Evolutionary conservation across 1,284 basidiomycete species (phyloP), one percentile per base, ranked within the genome.

Genomic region (Baeospora myosura): DNA sequence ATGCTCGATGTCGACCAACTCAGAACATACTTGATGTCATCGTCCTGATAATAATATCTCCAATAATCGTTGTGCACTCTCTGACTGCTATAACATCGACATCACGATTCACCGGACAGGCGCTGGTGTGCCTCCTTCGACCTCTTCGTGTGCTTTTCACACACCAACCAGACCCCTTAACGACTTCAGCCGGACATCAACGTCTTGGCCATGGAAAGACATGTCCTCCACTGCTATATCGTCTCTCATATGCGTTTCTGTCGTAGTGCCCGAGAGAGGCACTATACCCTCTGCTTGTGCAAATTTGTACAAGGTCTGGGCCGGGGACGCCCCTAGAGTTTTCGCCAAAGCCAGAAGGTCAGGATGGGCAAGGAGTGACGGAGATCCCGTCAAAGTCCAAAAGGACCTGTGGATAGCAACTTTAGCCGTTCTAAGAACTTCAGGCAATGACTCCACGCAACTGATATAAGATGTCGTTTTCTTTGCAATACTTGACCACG

Each of bases 351-450:
- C 46, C 3, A 59, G 47, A 2, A 84, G 53, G 1, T 65, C 56
- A 0, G 73, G 68, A 52, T 78, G 68, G 1, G 59, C 46, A 2
- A 88, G 63, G 5, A 89, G 64, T 2, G 57, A 65, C 2, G 84
- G 82, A 1, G 83, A 86, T 7, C 87, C 87, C 0, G 84, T 78
- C 14, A 91, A 63, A 14, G 88, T 90, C 88, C 88, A 90, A 61
- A 91, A 91, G 7, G 85, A 86, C 54, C 86, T 88, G 49, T 12
- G 5, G 7, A 14, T 6, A 16, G 21, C 7, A 14, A 8, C n/a
- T 21, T 28, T n/a, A 24, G 20, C 8, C 30, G 23, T 4, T 38
- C 50, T 30, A 40, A 30, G 36, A 41, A 39, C 20, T 37, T 43
- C 20, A 41, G 37, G n/a, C 42, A 46, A 46, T 29, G 7, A 26